A percentile compares a stretch with the other conserved stretches of the same genome.
These are phyloP conservation scores for Bretschneidera sinensis DNA, from an alignment of 345 rosid genomes.

Conservation along the genomic window DNA sequence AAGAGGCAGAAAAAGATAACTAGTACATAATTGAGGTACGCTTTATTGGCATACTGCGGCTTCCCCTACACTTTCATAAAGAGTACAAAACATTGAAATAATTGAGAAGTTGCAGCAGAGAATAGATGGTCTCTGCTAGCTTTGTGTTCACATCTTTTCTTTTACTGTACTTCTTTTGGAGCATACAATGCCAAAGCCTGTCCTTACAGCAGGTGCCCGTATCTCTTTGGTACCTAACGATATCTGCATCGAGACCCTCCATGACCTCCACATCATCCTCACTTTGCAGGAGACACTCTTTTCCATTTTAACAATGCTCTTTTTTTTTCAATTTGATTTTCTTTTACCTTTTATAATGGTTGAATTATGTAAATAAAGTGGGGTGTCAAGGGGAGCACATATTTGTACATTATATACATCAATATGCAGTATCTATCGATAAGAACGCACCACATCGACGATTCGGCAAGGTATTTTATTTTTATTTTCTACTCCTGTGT, in stretches of 20 bases:
- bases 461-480: no score
- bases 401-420: no score
- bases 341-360: neutral
- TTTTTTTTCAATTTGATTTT: no score
- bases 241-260: slow-evolving; percentile 12
- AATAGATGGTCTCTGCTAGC: neutral
- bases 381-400: no score
- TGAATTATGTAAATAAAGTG: no score
- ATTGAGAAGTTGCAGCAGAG: neutral
- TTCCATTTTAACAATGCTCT: no score
- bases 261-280: slow-evolving; percentile 17
- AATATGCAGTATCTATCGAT: no score
- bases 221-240: slow-evolving; percentile 14
- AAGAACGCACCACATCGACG: no score
- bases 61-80: slow-evolving; percentile 19
- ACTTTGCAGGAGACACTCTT: no score
- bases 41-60: slow-evolving; percentile 21
- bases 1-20: no score
- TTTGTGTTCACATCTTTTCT: slow-evolving; percentile 7
- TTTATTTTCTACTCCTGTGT: neutral
- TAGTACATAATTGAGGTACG: slow-evolving; percentile 7
- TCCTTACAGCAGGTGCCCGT: no score
- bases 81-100: neutral
- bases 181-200: slow-evolving; percentile 18
- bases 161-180: slow-evolving; percentile 11